phyloP scores from a whole-genome alignment of 2,329 filamentous ascomycete genomes.

The Diaporthe batatas region DNA sequence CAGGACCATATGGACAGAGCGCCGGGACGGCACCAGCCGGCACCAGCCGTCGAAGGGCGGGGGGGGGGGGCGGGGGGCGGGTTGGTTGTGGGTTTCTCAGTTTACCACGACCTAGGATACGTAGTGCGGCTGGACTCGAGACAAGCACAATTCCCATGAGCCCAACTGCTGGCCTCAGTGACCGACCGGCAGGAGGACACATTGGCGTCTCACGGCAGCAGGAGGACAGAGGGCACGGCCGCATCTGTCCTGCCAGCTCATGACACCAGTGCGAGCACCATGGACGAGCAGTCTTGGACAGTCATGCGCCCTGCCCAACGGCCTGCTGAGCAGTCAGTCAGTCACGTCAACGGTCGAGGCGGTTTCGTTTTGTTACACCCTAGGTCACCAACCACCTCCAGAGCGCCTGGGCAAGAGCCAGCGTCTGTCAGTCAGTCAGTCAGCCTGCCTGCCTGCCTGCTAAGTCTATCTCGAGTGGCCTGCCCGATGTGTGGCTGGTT shows the following conservation, averaged over 20 bases:
- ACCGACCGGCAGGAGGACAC: too few species aligned
- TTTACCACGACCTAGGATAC: background rate
- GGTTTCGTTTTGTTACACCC: background rate
- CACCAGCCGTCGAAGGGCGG: slow-evolving; percentile 1
- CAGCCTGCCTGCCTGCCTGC: too few species aligned
- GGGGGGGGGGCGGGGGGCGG: too few species aligned
- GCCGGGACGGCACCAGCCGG: slow-evolving; percentile 10
- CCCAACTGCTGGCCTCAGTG: background rate
- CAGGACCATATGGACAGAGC: too few species aligned
- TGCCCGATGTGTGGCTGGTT: background rate
- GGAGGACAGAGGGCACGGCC: background rate
- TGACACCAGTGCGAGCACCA: background rate
- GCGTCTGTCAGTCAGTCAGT: background rate
- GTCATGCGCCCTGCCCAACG: background rate
- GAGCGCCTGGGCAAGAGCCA: background rate
- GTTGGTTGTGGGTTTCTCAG: too few species aligned
- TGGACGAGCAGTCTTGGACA: background rate
- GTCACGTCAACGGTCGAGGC: background rate
- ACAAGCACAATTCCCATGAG: background rate
- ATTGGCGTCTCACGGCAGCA: background rate
- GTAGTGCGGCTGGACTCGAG: background rate
- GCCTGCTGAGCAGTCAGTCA: background rate
- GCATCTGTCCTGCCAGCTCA: background rate
- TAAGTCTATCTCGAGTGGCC: background rate
- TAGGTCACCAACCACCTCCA: background rate